These are phyloP conservation scores for Nematocida displodere DNA, from an alignment of 371 early-diverging fungal genomes.

Conservation along the genomic window DNA sequence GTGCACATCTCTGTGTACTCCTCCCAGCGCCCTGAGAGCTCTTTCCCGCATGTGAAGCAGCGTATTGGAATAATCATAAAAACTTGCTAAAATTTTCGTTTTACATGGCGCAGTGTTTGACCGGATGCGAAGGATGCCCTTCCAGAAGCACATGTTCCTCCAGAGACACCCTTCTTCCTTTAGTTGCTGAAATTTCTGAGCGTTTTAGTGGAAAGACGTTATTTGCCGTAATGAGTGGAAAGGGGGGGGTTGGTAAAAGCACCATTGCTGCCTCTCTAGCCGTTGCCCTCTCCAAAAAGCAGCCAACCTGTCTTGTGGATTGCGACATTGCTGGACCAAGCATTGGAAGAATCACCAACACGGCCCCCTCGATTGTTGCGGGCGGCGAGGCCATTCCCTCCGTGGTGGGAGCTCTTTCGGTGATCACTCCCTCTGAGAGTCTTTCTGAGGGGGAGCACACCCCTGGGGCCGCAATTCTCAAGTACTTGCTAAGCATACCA, in stretches of 20 bases:
- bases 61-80: conserved; percentile 86
- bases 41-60: conserved; percentile 93
- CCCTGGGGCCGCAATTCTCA: conserved; percentile 34
- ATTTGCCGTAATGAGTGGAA: conserved; percentile 85
- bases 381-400: conserved; percentile 15
- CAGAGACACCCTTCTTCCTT: not conserved
- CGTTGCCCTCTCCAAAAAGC: not conserved
- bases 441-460: conserved; percentile 18
- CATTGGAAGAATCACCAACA: conserved; percentile 57
- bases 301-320: conserved; percentile 58
- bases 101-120: conserved; percentile 1
- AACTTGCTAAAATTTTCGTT: conserved; percentile 1
- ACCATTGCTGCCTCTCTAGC: conserved; percentile 68
- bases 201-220: conserved; percentile 67
- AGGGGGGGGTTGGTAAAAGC: conserved; percentile 86
- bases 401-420: conserved; percentile 7
- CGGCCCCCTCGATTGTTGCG: conserved; percentile 34
- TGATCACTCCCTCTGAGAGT: conserved; percentile 50
- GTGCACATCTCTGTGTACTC: conserved; percentile 76
- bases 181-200: not conserved
- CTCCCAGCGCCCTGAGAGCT: conserved; percentile 93
- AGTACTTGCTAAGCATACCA: conserved; percentile 33
- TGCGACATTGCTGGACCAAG: conserved; percentile 64
- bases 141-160: not conserved
- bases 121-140: conserved; percentile 25